Evolutionary conservation across 73 alveolate genomes (phyloP), one percentile per base, ranked within the genome.

Genomic region (Vitrella brassicaformis): DNA sequence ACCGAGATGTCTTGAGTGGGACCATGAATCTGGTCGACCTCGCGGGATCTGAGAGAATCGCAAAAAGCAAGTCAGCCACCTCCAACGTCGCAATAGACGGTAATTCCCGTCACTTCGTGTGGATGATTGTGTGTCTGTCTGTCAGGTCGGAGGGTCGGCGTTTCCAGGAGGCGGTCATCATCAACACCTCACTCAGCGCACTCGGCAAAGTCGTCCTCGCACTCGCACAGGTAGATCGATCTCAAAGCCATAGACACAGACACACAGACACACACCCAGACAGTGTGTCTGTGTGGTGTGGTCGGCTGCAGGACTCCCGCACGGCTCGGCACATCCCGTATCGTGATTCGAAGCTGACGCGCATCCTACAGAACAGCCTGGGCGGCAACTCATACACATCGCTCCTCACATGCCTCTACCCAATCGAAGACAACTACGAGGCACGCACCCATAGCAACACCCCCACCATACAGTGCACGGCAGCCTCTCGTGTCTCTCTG

Each of bases 21-120:
- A 47, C 22, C 0, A 28, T 68, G 0, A 68, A 66, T 67, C 67
- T 81, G 0, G 84, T 81, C 19, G 88, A 81, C 47, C 75, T 81
- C 27, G 88, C 88, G 22, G 88, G 88, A 0, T 73, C 84, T 47
- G 88, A 81, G 71, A 75, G 88, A 76, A 73, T 67, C 29, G 56
- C 73, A 1, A 0, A 47, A 28, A 68, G 73, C 73, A 31, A 68
- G 47, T 68, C 73, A 9, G 73, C 22, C 22, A 47, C 47, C 10
- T 14, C 56, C 22, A 39, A 14, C 22, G 56, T 39, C 56, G 56
- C 56, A 8, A 14, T 39, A 39, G 22, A 39, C 22, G 4, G 56
- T 8, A 39, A 39, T 39, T 14, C 56, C 4, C 56, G 14, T 8
- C 56, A 14, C 22, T 4, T 8, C 14, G 22, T 14, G 14, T 39